These are phyloP conservation scores for Trichoderma gamsii DNA, from an alignment of 495 filamentous ascomycete genomes.

Conservation along the genomic window DNA sequence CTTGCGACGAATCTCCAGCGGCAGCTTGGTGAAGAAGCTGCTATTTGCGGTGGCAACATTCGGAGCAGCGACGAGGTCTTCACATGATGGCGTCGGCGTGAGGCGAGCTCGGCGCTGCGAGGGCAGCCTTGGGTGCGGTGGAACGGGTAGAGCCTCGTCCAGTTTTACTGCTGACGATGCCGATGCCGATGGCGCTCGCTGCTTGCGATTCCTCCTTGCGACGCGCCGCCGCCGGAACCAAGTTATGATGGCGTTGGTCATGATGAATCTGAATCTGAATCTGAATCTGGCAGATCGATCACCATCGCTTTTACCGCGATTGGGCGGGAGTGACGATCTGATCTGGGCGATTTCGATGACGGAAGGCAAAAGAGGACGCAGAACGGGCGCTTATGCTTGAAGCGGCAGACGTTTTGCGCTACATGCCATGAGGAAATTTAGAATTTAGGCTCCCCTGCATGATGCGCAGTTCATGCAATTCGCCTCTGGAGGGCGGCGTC, in stretches of 20 bases:
- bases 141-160: not conserved
- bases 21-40: slow-evolving; percentile 19
- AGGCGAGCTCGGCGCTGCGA: not conserved
- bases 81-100: not conserved
- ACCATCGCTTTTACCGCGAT: too few relatives aligned
- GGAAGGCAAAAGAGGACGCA: too few relatives aligned
- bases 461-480: slow-evolving; percentile 4
- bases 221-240: slow-evolving; percentile 10
- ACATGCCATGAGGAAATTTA: not conserved
- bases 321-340: too few relatives aligned
- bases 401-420: not conserved
- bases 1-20: slow-evolving; percentile 20
- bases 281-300: not conserved
- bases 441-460: slow-evolving; percentile 10
- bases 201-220: not conserved
- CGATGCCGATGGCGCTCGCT: not conserved
- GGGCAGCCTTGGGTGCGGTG: not conserved
- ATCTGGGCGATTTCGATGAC: too few relatives aligned
- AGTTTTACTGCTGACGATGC: not conserved
- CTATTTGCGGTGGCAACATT: slow-evolving; percentile 17
- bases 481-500: not conserved
- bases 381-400: not conserved
- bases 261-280: not conserved
- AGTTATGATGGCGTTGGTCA: not conserved
- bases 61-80: not conserved